phyloP scores from a whole-genome alignment of 1,284 basidiomycete species.

The Peniophora sp. region DNA sequence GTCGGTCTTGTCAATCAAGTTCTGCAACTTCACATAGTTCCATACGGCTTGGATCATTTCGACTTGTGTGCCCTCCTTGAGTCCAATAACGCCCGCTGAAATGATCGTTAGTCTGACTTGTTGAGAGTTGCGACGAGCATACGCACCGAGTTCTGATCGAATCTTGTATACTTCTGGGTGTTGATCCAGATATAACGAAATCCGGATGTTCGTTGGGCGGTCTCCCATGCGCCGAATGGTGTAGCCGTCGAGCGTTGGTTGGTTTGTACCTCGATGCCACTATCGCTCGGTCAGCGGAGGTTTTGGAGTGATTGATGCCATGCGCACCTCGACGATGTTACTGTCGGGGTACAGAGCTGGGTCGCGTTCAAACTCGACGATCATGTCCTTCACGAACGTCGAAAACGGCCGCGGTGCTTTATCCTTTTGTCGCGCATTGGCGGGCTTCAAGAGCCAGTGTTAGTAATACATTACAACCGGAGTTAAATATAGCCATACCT shows the following conservation, averaged over 20 bases:
- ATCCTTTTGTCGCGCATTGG: conserved; percentile 61
- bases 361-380: conserved; percentile 86
- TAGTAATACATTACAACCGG: not conserved
- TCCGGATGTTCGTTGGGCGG: conserved; percentile 65
- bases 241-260: conserved; percentile 78
- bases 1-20: conserved; percentile 88
- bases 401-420: conserved; percentile 77
- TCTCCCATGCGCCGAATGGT: conserved; percentile 83
- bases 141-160: conserved; percentile 64
- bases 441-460: conserved; percentile 28
- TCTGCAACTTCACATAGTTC: conserved; percentile 87
- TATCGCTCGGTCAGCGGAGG: conserved; percentile 18
- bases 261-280: conserved; percentile 65
- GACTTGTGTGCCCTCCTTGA: conserved; percentile 82
- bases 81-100: conserved; percentile 46
- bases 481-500: conserved; percentile 35
- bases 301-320: not conserved
- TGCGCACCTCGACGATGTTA: conserved; percentile 67
- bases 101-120: conserved; percentile 23
- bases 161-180: conserved; percentile 82
- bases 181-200: conserved; percentile 81
- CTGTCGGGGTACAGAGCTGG: conserved; percentile 75
- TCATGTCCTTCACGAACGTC: conserved; percentile 76
- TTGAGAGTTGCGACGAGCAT: not conserved
- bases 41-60: conserved; percentile 83